Percentiles rank a stretch among this genome's conserved stretches.
phyloP scores from a whole-genome alignment of 176 grass and related monocot species.

The Bonia amplexicaulis region DNA sequence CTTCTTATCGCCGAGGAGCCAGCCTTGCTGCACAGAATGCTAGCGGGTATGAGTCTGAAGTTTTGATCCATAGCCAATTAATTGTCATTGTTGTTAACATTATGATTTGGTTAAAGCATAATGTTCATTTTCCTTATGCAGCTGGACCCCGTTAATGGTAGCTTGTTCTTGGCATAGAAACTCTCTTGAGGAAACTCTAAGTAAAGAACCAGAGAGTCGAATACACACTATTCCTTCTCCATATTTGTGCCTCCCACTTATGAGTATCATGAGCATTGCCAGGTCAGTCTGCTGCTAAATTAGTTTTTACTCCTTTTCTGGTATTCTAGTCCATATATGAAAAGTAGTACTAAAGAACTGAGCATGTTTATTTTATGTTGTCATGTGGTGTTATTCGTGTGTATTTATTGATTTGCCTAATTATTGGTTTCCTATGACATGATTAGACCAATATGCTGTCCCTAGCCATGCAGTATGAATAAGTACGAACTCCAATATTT shows the following conservation, averaged over 20 bases:
- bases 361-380: not conserved
- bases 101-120: constrained; percentile 13
- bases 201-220: constrained; percentile 38
- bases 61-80: constrained; percentile 8
- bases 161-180: constrained; percentile 82
- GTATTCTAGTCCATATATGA: not conserved
- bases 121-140: constrained; percentile 31
- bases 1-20: constrained; percentile 85
- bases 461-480: not conserved
- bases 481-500: not conserved
- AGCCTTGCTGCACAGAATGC: constrained; percentile 50
- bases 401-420: not conserved
- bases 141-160: constrained; percentile 83
- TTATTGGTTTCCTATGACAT: constrained; percentile 18
- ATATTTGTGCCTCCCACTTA: constrained; percentile 81
- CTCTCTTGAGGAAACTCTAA: constrained; percentile 66
- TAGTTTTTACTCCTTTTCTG: not conserved
- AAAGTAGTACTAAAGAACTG: not conserved
- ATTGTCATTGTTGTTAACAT: not conserved
- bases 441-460: not conserved
- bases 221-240: constrained; percentile 67
- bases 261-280: constrained; percentile 90
- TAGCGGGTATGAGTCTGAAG: constrained; percentile 53
- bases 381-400: not conserved
- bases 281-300: constrained; percentile 42